Evolutionary conservation across 2,329 filamentous ascomycete genomes (phyloP), one percentile per base, ranked within the genome.

Genomic region (Colletotrichum sp.): DNA sequence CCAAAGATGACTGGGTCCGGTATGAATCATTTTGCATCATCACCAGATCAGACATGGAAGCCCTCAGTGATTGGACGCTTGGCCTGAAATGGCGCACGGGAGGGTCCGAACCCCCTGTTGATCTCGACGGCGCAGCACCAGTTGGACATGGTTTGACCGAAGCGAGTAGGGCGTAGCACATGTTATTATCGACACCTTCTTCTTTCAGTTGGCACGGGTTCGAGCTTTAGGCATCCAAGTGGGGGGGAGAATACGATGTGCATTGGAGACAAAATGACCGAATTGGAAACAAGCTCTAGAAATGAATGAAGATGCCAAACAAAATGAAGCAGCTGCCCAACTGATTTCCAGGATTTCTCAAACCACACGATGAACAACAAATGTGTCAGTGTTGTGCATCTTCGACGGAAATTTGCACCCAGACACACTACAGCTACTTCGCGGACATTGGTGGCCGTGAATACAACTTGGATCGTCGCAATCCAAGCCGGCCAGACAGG

Each of bases 401-500:
- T 36, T 34, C 6, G 9, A 6, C 2, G 58, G 28, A 8, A 63
- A 63, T 34, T 21, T 36, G 18, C 58, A 63, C 5, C 28, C 30
- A 4, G 30, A 3, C 16, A 5, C 10, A 16, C 7, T 34, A 34
- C 79, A 81, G 32, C 74, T 70, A 7, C 67, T 57, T 26, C 73
- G 60, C 3, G 77, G 48, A 57, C 80, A 82, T 9, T 63, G 76
- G 71, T 82, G 80, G 10, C 80, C 80, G 9, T 18, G 57, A 21
- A 79, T 43, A 48, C 80, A 82, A 16, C 74, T 57, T 8, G 73
- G 43, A 43, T 81, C 72, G 15, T 60, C 74, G 75, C 84, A 86
- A 28, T 69, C 66, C 43, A 82, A 52, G 0, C 82, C 81, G 0
- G 66, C 63, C 3, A 61, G 68, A 52, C 84, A 86, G 8, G 79